Conservation (phyloP, 805 yeast species). For the Cyberlindnera maclurae region DNA sequence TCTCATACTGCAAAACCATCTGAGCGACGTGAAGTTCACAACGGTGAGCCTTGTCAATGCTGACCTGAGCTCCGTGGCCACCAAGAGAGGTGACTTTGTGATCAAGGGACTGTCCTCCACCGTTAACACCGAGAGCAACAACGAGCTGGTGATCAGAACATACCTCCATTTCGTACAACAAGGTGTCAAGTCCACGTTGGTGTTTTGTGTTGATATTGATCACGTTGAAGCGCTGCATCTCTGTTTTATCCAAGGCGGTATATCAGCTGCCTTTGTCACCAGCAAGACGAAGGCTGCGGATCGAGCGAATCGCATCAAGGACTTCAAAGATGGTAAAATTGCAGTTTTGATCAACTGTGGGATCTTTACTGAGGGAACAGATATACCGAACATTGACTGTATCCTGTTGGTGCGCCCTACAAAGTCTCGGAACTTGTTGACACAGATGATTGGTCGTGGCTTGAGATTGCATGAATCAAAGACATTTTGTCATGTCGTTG, state of each 20-base stretch:
- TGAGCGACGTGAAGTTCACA: conserved; percentile 63
- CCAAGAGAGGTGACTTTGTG: conserved; percentile 45
- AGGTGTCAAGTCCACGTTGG: conserved; percentile 51
- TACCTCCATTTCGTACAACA: conserved; percentile 38
- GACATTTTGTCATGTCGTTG: conserved; percentile 63
- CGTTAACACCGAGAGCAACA: conserved; percentile 48
- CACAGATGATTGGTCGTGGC: conserved; percentile 93
- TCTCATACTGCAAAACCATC: conserved; percentile 62
- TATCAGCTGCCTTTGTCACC: conserved; percentile 66
- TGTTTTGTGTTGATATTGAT: conserved; percentile 69
- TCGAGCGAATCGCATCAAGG: conserved; percentile 45
- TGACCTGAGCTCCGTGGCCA: conserved; percentile 30
- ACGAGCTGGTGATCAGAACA: conserved; percentile 47
- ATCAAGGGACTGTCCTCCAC: conserved; percentile 41
- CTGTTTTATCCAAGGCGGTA: conserved; percentile 48
- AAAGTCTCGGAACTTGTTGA: conserved; percentile 56
- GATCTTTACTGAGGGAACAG: conserved; percentile 92
- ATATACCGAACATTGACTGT: conserved; percentile 83
- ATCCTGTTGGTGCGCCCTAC: conserved; percentile 78
- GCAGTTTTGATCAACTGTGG: conserved; percentile 82
- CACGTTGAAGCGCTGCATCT: conserved; percentile 54
- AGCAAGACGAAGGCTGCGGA: conserved; percentile 51
- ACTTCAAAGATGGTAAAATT: conserved; percentile 54
- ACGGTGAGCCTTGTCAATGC: conserved; percentile 41
- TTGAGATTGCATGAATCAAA: conserved; percentile 59